phyloP scores from a whole-genome alignment of 2,329 filamentous ascomycete species.

The Diplodia mutila region DNA sequence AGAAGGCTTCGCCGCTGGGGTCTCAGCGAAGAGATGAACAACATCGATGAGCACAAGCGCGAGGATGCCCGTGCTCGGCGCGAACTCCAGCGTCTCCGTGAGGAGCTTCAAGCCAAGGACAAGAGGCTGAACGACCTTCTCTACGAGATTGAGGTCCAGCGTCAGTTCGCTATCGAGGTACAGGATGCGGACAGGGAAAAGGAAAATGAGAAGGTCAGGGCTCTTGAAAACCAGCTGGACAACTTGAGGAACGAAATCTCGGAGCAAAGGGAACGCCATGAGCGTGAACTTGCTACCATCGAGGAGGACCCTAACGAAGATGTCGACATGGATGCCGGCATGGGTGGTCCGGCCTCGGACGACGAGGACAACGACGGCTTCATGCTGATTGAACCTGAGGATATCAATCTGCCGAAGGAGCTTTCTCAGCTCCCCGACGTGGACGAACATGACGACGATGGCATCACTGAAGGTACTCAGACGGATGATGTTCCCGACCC shows the following conservation, averaged over 20 bases:
- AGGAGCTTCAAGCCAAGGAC: conserved; percentile 44
- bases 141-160: conserved; percentile 43
- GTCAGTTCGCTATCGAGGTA: conserved; percentile 45
- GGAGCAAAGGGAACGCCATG: conserved; percentile 34
- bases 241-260: conserved; percentile 39
- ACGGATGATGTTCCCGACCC: conserved; percentile 28
- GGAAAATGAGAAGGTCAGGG: conserved; percentile 37
- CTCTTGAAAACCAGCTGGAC: conserved; percentile 36
- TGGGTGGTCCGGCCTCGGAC: conserved; percentile 32
- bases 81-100: conserved; percentile 41
- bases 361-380: conserved; percentile 30
- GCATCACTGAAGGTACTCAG: conserved; percentile 24
- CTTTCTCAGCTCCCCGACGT: conserved; percentile 28
- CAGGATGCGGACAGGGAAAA: conserved; percentile 41
- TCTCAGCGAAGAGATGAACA: conserved; percentile 47
- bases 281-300: conserved; percentile 15
- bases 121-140: conserved; percentile 35
- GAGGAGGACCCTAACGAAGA: conserved; percentile 29
- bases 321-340: conserved; percentile 31
- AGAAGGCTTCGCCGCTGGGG: conserved; percentile 47
- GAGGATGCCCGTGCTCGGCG: conserved; percentile 39
- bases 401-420: conserved; percentile 39
- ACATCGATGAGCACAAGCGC: conserved; percentile 43
- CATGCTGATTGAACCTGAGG: conserved; percentile 40
- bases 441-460: conserved; percentile 1